Percentiles rank a stretch among this genome's conserved stretches.
These are phyloP conservation scores for Voacanga thouarsii DNA, from an alignment of 257 asterid species.

Conservation along the genomic window DNA sequence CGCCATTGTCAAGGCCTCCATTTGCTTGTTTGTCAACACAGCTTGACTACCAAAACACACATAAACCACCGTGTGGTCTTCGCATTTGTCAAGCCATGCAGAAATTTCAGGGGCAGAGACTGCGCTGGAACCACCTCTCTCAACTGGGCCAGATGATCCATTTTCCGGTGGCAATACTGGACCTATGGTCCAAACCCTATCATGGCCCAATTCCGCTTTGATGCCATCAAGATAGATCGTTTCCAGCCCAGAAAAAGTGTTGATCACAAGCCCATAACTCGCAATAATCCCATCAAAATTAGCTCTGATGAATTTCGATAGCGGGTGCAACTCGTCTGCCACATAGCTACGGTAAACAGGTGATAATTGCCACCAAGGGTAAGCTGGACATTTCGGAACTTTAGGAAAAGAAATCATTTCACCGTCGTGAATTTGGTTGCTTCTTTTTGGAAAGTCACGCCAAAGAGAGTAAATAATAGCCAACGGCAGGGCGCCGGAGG, in stretches of 20 bases:
- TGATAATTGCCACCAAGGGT: constrained; percentile 83
- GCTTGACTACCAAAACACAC: constrained; percentile 84
- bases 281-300: constrained; percentile 26
- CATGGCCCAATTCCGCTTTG: constrained; percentile 38
- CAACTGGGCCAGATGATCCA: constrained; percentile 17
- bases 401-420: constrained; percentile 33
- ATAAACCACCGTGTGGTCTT: constrained; percentile 45
- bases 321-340: constrained; percentile 31
- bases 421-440: constrained; percentile 14
- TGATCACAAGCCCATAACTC: constrained; percentile 52
- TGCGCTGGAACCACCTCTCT: constrained; percentile 51
- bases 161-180: constrained; percentile 46
- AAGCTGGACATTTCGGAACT: constrained; percentile 47
- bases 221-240: constrained; percentile 36
- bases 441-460: constrained; percentile 41
- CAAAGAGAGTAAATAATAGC: constrained; percentile 43
- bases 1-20: constrained; percentile 42
- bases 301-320: constrained; percentile 38
- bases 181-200: constrained; percentile 63
- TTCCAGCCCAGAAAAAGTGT: constrained; percentile 52
- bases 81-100: constrained; percentile 58
- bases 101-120: constrained; percentile 18
- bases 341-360: constrained; percentile 46
- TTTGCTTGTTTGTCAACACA: constrained; percentile 54
- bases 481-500: constrained; percentile 64